Evolutionary conservation across 2,329 filamentous ascomycete species (phyloP).

Genomic region (Paraconiothyrium brasiliense): DNA sequence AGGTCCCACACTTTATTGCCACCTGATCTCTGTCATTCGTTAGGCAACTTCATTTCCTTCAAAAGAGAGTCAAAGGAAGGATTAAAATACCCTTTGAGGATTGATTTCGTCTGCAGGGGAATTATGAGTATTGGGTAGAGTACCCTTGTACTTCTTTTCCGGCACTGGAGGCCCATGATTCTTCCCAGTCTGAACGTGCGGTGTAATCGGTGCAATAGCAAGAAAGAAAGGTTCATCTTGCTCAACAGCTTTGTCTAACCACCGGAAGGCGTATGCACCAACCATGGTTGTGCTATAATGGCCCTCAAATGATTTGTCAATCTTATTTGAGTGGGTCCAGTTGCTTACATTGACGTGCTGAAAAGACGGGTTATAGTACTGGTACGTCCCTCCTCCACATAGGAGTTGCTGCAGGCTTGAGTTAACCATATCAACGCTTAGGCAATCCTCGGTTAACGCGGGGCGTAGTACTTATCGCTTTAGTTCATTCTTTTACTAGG

Average conservation of each 20-base stretch:
- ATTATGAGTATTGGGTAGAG: constrained; percentile 67
- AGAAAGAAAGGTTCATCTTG: constrained; percentile 71
- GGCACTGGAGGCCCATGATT: constrained; percentile 61
- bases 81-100: constrained; percentile 56
- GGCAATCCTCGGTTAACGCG: neutral
- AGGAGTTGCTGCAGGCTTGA: constrained; percentile 46
- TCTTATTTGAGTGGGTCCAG: constrained; percentile 62
- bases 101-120: constrained; percentile 73
- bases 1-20: constrained; percentile 58
- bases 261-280: constrained; percentile 65
- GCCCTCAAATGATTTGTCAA: constrained; percentile 63
- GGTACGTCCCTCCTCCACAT: constrained; percentile 72
- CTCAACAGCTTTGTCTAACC: constrained; percentile 67
- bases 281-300: constrained; percentile 67
- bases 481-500: constrained; percentile 65
- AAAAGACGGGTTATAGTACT: constrained; percentile 71
- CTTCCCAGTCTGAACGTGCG: constrained; percentile 57
- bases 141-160: constrained; percentile 66
- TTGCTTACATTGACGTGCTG: constrained; percentile 62
- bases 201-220: constrained; percentile 70
- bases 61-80: neutral
- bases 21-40: constrained; percentile 48
- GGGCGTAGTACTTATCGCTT: constrained; percentile 46
- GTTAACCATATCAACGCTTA: neutral
- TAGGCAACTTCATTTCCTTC: neutral